Evolutionary conservation across 2,329 filamentous ascomycete genomes (phyloP), one percentile per base, ranked within the genome.

Genomic region (Pestalotiopsis sp.): DNA sequence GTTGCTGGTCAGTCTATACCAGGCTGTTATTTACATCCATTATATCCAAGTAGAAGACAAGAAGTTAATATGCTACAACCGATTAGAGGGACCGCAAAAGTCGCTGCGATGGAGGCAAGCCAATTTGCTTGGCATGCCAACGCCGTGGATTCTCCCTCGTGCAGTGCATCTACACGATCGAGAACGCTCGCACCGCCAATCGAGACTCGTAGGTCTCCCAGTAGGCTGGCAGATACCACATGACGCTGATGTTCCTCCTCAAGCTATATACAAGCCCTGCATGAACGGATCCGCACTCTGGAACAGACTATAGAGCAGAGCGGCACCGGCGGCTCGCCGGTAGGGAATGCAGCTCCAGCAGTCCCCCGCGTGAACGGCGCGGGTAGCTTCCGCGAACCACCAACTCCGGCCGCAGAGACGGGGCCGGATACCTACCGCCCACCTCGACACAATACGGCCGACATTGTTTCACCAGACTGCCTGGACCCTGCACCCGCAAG

Each of bases 41-140:
- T 36, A 36, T 7, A 36, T 9, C 31, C 31, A 36, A 36, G 31
- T 36, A 36, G 6, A 36, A 36, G 31, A 36, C 31, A 9, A 9
- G 31, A 36, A 36, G 31, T 7, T 36, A 36, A 36, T 36, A 36
- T 36, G 31, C 31, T 36, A 9, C 31, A 36, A 36, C 31, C 31
- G 31, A 36, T 36, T 9, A 36, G 31, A 36, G 60, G 13, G 38
- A 62, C 5, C 27, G 27, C 9, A 65, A 65, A 52, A 49, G 27
- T 62, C 27, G 60, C 11, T 65, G 62, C 40, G 62, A 65, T 65
- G 62, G 62, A 17, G 14, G 38, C 14, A 65, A 49, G 45, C 62
- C 45, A 13, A 27, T 65, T 25, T 65, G 62, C 31, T 23, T 27
- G 45, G 38, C 62, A 12, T 65, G 62, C 38, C 38, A 65, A 27